A percentile compares a stretch with the other conserved stretches of the same genome.
phyloP scores from a whole-genome alignment of 73 alveolate genomes.

The Uronychia binucleata region DNA sequence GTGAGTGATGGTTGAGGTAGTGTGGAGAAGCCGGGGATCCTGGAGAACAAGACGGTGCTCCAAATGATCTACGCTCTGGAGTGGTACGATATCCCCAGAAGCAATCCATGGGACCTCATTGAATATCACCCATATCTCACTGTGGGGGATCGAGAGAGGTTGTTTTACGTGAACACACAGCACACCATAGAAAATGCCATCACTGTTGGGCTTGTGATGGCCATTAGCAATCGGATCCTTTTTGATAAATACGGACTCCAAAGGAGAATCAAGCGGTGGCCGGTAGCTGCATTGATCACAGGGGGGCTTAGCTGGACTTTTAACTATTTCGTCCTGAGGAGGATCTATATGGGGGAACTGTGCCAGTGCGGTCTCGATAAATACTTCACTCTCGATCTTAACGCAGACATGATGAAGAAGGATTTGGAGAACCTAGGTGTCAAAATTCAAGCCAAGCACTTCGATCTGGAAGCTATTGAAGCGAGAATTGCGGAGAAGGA shows the following conservation, averaged over 20 bases:
- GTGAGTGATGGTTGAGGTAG: no score
- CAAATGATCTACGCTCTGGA: slow-evolving; percentile 60
- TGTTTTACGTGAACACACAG: slow-evolving; percentile 25
- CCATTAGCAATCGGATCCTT: slow-evolving; percentile 44
- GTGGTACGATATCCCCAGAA: slow-evolving; percentile 61
- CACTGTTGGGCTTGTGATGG: background rate
- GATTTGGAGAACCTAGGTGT: slow-evolving; percentile 57
- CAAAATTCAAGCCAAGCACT: slow-evolving; percentile 53
- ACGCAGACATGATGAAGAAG: slow-evolving; percentile 58
- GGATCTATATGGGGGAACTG: slow-evolving; percentile 21
- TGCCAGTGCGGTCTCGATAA: slow-evolving; percentile 26
- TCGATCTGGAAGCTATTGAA: slow-evolving; percentile 10
- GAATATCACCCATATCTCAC: slow-evolving; percentile 63
- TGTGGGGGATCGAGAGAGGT: slow-evolving; percentile 28
- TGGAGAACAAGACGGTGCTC: background rate
- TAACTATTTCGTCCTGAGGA: slow-evolving; percentile 33
- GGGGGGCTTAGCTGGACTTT: slow-evolving; percentile 23
- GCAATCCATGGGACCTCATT: slow-evolving; percentile 31
- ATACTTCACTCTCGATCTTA: slow-evolving; percentile 36
- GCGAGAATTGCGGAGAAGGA: background rate
- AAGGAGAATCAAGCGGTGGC: slow-evolving; percentile 36
- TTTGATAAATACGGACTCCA: background rate
- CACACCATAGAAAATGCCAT: slow-evolving; percentile 41
- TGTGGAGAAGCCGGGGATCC: no score
- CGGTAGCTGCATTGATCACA: slow-evolving; percentile 16